Evolutionary conservation across 805 yeast species (phyloP).

Genomic region (Starmerella bombicola): DNA sequence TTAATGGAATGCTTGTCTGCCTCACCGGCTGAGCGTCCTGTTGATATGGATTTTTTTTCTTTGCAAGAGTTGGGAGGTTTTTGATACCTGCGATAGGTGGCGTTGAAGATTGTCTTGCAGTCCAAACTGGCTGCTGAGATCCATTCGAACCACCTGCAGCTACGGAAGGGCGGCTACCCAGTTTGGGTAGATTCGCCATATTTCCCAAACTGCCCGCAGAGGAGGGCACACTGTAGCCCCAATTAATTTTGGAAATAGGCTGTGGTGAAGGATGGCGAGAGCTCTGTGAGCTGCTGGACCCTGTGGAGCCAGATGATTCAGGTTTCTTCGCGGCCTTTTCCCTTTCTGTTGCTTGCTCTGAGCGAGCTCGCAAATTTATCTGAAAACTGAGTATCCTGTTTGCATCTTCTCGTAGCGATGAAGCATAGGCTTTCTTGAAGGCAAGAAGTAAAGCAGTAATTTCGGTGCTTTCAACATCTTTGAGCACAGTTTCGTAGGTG

Average conservation of each 20-base stretch:
- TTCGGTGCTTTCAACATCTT: slow-evolving; percentile 8
- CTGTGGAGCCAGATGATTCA: background rate
- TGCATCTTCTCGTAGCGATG: background rate
- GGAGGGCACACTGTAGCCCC: slow-evolving; percentile 10
- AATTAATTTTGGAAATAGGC: slow-evolving; percentile 5
- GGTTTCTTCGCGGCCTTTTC: background rate
- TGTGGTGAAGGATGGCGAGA: slow-evolving; percentile 6
- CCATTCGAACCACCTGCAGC: background rate
- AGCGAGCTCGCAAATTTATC: slow-evolving; percentile 6
- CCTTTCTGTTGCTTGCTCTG: slow-evolving; percentile 3
- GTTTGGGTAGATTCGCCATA: slow-evolving; percentile 14
- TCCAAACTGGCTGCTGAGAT: background rate
- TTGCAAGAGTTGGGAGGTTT: slow-evolving; percentile 6
- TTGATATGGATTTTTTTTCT: background rate
- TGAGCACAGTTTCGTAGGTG: slow-evolving; percentile 20
- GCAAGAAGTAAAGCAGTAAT: slow-evolving; percentile 19
- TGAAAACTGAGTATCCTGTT: slow-evolving; percentile 4
- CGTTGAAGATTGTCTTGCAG: background rate
- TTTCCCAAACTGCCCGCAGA: slow-evolving; percentile 4
- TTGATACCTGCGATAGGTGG: background rate
- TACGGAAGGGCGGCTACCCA: slow-evolving; percentile 7
- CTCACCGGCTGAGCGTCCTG: background rate
- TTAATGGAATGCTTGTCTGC: slow-evolving; percentile 4
- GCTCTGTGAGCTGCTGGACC: background rate
- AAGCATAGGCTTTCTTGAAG: slow-evolving; percentile 9